Evolutionary conservation across 495 filamentous ascomycete genomes (phyloP), one percentile per base, ranked within the genome.

Genomic region (Penicillium cataractarum): DNA sequence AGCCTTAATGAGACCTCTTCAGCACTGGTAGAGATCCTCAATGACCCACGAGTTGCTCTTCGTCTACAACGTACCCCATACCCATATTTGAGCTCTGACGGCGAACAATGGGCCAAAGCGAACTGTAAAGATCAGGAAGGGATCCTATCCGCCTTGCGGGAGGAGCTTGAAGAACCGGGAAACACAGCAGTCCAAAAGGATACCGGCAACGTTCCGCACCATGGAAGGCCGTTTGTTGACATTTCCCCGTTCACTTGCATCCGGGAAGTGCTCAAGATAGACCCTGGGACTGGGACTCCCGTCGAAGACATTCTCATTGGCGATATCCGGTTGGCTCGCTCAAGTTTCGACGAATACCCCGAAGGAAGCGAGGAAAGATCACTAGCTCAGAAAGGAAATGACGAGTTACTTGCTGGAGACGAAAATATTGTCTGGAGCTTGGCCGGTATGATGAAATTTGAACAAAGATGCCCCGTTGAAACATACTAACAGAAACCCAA

Each of bases 161-260:
- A 33, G 15, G 57, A 55, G 29, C 54, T 60, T 5, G 31, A 49
- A 56, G 21, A 26, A 8, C 7, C 17, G 40, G 4, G 4, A 6
- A 35, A 32, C 10, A 13, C 37, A 4, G 8, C 17, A 55, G 31
- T 32, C 9, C 5, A 29, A 12, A 62, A 35, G 42, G 9, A 12
- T 32, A 17, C 26, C 7, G 32, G 1, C 44, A 33, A 21, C 5
- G 0, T 19, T 29, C 27, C 7, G 6, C 12, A 37, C 3, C 29
- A 48, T 26, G 10, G 39, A 1, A n/a, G 19, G 15, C 19, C 19
- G 29, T 37, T 69, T 32, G 57, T 67, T 22, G 69, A 67, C 26
- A 46, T 37, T n/a, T 72, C 66, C 27, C 71, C 71, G 8, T 74
- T 75, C 37, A 56, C 39, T 31, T 65, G 63, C 33, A 75, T 74